Percentiles rank a stretch among this genome's conserved stretches.
These are phyloP conservation scores for Fusarium albosuccineum DNA, from an alignment of 2,329 filamentous ascomycete species.

Conservation along the genomic window DNA sequence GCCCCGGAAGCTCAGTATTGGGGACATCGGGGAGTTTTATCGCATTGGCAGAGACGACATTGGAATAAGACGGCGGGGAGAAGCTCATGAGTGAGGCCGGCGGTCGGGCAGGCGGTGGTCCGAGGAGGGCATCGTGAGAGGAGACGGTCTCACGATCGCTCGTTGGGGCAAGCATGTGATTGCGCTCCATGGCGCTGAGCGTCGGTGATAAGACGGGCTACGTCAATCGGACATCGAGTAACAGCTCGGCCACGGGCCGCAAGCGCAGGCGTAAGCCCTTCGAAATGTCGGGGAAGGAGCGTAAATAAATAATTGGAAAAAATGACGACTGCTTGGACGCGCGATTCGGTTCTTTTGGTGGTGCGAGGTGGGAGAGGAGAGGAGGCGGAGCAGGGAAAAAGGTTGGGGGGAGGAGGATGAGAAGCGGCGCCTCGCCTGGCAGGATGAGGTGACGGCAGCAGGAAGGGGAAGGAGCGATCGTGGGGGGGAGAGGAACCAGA, in stretches of 20 bases:
- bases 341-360: conserved; percentile 14
- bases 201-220: conserved; percentile 47
- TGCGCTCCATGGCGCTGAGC: conserved; percentile 54
- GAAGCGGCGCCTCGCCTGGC: conserved; percentile 14
- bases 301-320: conserved; percentile 6
- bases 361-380: conserved; percentile 20
- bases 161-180: conserved; percentile 59
- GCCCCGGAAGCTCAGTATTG: conserved; percentile 41
- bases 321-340: background rate
- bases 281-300: background rate
- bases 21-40: conserved; percentile 50
- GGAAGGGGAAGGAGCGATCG: conserved; percentile 36
- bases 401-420: conserved; percentile 34
- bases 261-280: conserved; percentile 10
- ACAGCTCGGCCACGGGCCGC: conserved; percentile 31
- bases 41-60: conserved; percentile 33
- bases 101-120: conserved; percentile 46
- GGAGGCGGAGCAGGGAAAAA: conserved; percentile 24
- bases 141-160: conserved; percentile 42
- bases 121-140: conserved; percentile 43
- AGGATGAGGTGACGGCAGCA: conserved; percentile 27
- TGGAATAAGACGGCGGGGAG: conserved; percentile 45
- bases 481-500: conserved; percentile 39
- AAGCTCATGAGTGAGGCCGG: conserved; percentile 41
- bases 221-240: conserved; percentile 45